These are phyloP conservation scores for Escovopsis sp. DNA, from an alignment of 2,329 filamentous ascomycete genomes.

Conservation along the genomic window DNA sequence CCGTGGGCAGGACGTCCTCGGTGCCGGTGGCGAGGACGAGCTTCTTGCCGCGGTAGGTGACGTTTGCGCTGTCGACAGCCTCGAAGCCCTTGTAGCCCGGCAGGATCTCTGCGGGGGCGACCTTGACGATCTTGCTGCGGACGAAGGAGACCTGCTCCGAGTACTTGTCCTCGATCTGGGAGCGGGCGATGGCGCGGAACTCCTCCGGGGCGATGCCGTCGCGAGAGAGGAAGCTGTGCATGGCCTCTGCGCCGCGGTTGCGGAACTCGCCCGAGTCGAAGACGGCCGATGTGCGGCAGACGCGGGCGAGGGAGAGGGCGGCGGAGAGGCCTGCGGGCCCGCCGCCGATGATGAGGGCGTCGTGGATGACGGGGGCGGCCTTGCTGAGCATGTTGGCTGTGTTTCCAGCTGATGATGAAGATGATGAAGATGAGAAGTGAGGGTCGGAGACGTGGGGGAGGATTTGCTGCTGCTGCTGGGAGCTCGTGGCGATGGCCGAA, in stretches of 20 bases:
- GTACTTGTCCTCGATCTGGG: conserved; percentile 18
- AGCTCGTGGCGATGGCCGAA: background rate
- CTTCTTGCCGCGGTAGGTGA: conserved; percentile 32
- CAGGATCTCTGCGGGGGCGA: conserved; percentile 12
- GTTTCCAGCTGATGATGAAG: background rate
- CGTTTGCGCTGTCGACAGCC: conserved; percentile 25
- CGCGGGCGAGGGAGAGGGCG: conserved; percentile 32
- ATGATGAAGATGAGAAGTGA: background rate
- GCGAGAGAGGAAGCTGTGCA: conserved; percentile 30
- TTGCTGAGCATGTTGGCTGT: background rate
- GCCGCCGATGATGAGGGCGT: conserved; percentile 35
- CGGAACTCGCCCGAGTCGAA: conserved; percentile 37
- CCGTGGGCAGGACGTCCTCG: conserved; percentile 28
- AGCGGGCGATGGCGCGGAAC: conserved; percentile 20
- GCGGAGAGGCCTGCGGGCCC: conserved; percentile 36
- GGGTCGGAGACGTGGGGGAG: no score
- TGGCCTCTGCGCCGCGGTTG: conserved; percentile 30
- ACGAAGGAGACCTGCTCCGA: conserved; percentile 19
- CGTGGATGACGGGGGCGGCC: conserved; percentile 19
- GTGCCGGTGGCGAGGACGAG: conserved; percentile 41
- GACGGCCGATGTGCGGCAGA: conserved; percentile 30
- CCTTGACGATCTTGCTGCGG: conserved; percentile 5
- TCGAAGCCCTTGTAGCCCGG: conserved; percentile 18
- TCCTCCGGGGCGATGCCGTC: conserved; percentile 22
- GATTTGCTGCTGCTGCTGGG: background rate